Evolutionary conservation across 352 stramenopile species (phyloP).

Genomic region (Phytophthora foliorum): DNA sequence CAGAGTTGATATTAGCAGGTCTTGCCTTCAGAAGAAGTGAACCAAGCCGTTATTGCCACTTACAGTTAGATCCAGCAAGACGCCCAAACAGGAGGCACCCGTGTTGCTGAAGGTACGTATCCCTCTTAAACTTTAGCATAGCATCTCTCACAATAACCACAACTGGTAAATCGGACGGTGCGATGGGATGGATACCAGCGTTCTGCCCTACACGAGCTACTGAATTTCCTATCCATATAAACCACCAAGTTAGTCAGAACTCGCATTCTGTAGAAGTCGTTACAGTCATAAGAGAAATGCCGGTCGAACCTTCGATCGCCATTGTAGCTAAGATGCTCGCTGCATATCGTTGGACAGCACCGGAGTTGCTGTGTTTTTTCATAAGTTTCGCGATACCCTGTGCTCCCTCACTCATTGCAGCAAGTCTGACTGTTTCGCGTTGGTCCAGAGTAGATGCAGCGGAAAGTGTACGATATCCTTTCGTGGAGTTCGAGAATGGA

Average conservation of each 20-base stretch:
- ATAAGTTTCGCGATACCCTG: conserved; percentile 52
- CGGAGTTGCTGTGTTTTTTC: conserved; percentile 43
- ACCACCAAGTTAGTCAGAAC: background rate
- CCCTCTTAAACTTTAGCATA: conserved; percentile 61
- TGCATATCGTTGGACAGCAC: conserved; percentile 50
- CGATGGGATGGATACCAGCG: conserved; percentile 21
- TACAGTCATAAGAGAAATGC: background rate
- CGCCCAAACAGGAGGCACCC: conserved; percentile 56
- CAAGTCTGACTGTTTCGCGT: conserved; percentile 44
- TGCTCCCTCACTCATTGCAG: conserved; percentile 21
- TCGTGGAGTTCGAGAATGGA: conserved; percentile 53
- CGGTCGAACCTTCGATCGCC: conserved; percentile 42
- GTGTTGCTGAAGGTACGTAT: conserved; percentile 49
- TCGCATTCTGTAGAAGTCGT: background rate
- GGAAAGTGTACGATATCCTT: conserved; percentile 52
- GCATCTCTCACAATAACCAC: conserved; percentile 46
- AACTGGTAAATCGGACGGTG: conserved; percentile 33
- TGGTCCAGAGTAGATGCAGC: conserved; percentile 40
- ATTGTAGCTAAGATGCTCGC: conserved; percentile 55
- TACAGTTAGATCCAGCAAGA: conserved; percentile 44
- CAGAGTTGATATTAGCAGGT: background rate
- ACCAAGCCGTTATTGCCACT: background rate
- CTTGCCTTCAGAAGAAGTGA: background rate
- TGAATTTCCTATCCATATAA: conserved; percentile 10
- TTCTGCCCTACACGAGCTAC: background rate